phyloP scores from a whole-genome alignment of 352 stramenopile species.

The Elongisporangium anandrum region DNA sequence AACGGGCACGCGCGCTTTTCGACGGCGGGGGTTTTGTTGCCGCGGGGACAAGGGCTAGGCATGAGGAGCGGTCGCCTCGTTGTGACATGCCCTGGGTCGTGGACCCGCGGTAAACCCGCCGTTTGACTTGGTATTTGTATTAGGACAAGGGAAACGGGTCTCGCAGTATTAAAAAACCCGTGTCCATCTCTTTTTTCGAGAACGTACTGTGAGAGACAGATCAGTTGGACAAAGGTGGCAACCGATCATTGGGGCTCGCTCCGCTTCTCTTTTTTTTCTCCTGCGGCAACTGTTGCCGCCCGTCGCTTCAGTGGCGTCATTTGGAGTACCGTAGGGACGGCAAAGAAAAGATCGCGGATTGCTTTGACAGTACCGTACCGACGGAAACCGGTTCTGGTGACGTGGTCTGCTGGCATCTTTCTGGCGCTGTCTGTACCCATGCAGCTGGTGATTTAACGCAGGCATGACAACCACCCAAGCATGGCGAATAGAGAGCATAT shows the following conservation, averaged over 20 bases:
- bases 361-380: background rate
- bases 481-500: too few relatives aligned
- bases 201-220: background rate
- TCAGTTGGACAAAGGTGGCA: background rate
- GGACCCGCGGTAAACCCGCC: background rate
- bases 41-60: background rate
- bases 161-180: too few relatives aligned
- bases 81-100: background rate
- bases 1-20: background rate
- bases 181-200: background rate
- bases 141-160: background rate
- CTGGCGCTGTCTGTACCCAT: background rate
- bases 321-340: background rate
- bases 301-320: background rate
- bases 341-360: background rate
- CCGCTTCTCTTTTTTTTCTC: background rate
- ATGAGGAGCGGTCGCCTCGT: background rate
- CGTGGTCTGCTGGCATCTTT: background rate
- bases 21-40: background rate
- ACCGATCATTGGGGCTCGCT: background rate
- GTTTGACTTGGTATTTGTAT: background rate
- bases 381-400: background rate
- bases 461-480: too few relatives aligned
- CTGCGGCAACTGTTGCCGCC: background rate
- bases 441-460: background rate